Percentiles rank a stretch among this genome's conserved stretches.
These are phyloP conservation scores for Boletus albobrunnescens DNA, from an alignment of 1,284 basidiomycete species.

Conservation along the genomic window DNA sequence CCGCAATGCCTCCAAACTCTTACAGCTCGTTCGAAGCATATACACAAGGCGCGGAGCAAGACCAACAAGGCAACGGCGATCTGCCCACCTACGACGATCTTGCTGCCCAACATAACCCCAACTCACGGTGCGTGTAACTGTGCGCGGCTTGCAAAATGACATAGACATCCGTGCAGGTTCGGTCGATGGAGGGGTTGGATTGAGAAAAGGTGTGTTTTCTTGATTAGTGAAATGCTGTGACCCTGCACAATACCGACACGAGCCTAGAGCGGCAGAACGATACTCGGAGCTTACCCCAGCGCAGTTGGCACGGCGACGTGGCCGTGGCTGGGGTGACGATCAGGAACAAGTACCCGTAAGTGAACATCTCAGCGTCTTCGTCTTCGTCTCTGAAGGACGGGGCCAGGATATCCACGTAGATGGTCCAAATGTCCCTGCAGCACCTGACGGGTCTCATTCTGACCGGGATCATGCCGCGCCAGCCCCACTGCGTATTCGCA, in stretches of 20 bases:
- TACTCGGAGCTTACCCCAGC: constrained; percentile 62
- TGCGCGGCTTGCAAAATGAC: background rate
- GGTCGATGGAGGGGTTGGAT: constrained; percentile 82
- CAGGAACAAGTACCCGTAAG: constrained; percentile 17
- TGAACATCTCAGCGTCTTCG: background rate
- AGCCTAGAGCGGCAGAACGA: constrained; percentile 70
- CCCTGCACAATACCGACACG: constrained; percentile 7
- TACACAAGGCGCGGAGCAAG: constrained; percentile 48
- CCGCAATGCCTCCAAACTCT: constrained; percentile 23
- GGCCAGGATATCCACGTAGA: constrained; percentile 18
- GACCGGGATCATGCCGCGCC: constrained; percentile 10
- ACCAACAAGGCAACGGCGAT: constrained; percentile 51
- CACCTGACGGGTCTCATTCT: constrained; percentile 1
- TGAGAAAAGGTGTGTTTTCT: constrained; percentile 63
- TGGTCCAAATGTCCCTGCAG: background rate
- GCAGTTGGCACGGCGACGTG: constrained; percentile 52
- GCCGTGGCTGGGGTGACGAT: constrained; percentile 64
- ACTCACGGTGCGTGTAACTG: constrained; percentile 54
- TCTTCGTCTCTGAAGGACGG: constrained; percentile 8
- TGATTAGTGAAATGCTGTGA: background rate
- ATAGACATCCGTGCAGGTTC: constrained; percentile 45
- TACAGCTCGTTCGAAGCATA: constrained; percentile 23
- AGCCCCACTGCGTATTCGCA: constrained; percentile 23
- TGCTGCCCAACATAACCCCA: constrained; percentile 65
- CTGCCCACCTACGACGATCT: constrained; percentile 77